Base-by-base conservation (phyloP, 164 flowering plant genomes). In the Sextonia rubra region DNA sequence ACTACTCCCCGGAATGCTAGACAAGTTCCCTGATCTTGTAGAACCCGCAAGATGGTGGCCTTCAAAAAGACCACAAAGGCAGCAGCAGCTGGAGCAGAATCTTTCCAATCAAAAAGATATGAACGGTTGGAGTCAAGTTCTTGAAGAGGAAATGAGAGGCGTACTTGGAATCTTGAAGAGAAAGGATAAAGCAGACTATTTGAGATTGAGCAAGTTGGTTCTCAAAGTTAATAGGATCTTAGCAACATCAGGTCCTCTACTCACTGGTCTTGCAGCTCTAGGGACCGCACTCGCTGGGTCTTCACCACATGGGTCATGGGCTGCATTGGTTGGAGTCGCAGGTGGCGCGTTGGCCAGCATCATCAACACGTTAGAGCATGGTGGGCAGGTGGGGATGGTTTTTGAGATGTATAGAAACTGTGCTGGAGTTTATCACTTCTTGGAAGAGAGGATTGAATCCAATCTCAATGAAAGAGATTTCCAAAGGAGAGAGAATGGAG, bases 341-440 rank as follows among this genome's bases (percentile, higher is more conserved):
- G 82, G 76, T 0, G 94, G 94, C 5, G 83, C 90, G 0, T 58
- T 89, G 73, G 89, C 87, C 0, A 74, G 74, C 23, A 77, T 83
- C 2, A 87, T 89, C 4, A 89, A 82, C 76, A 76, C 83, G 3
- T 0, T 86, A 30, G 85, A 86, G 73, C 92, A 86, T 61, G 90
- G 90, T 15, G 86, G 91, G 27, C 88, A 88, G 78, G 82, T 88
- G 1, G 91, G 89, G 7, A 88, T 86, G 89, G 82, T 86, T 60
- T 71, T 82, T 64, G 89, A 86, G 78, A 86, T 84, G 87, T 86
- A 86, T 22, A 64, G 86, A 66, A 81, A 65, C 73, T 69, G 73
- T 47, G 85, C 81, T 0, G 89, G 89, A 1, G 77, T 67, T 7
- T 84, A 83, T n/a, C 66, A 64, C 47, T 68, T 72, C 0, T 29